These are phyloP conservation scores for Thalassia testudinum DNA, from an alignment of 116 monocot genomes.

Conservation along the genomic window DNA sequence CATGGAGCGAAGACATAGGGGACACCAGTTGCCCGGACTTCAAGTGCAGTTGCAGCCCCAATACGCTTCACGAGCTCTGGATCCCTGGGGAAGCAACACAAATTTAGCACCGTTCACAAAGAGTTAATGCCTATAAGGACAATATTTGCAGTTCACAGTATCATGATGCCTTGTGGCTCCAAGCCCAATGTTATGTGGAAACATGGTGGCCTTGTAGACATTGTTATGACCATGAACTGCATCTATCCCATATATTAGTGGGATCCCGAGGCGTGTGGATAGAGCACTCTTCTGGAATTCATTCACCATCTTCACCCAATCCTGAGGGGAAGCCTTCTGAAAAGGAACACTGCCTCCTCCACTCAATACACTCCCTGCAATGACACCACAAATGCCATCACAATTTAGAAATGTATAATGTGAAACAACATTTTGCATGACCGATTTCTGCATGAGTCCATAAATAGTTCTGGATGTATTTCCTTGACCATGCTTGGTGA, in stretches of 20 bases:
- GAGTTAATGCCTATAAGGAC: neutral
- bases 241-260: constrained; percentile 81
- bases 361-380: constrained; percentile 60
- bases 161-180: constrained; percentile 41
- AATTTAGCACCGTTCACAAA: neutral
- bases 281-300: constrained; percentile 53
- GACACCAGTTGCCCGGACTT: constrained; percentile 68
- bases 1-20: constrained; percentile 62
- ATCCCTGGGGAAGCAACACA: constrained; percentile 23
- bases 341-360: constrained; percentile 56
- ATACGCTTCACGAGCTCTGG: constrained; percentile 46
- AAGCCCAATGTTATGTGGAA: constrained; percentile 85
- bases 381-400: too few species aligned
- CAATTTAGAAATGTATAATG: too few species aligned
- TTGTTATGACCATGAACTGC: constrained; percentile 72
- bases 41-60: constrained; percentile 64
- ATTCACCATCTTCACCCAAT: constrained; percentile 54
- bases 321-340: constrained; percentile 21
- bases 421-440: too few species aligned
- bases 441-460: too few species aligned
- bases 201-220: constrained; percentile 72
- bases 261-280: constrained; percentile 60
- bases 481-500: too few species aligned
- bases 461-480: too few species aligned
- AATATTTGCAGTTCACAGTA: neutral